Evolutionary conservation across 176 grass and related monocot genomes (phyloP), one percentile per base, ranked within the genome.

Genomic region (Carex cristatella): DNA sequence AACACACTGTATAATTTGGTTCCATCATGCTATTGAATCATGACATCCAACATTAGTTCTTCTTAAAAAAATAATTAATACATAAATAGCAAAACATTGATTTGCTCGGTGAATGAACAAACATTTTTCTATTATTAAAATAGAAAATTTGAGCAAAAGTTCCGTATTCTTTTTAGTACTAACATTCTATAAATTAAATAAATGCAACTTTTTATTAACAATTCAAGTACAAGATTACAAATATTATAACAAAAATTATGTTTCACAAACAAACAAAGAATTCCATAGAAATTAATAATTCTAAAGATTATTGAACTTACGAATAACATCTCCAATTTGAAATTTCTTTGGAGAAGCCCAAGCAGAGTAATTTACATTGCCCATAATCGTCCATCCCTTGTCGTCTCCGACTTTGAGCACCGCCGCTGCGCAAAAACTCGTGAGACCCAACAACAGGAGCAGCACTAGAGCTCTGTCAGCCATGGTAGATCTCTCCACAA

Each of bases 331-430:
- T 31, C 92, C 94, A 19, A 86, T 40, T 57, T 31, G 11, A 84
- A 97, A 90, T 4, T 10, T 85, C 69, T 92, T 85, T 14, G 84
- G 86, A 40, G 48, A 23, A 64, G 87, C 85, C 94, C 94, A 97
- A 61, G 86, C 86, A 44, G 84, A 74, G 83, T 97, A 97, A 69
- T 94, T 92, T 42, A 89, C 18, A 81, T 89, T 94, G 86, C 88
- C 90, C 7, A 90, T 68, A 77, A 94, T 92, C 2, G 94, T 97
- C 94, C 94, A 97, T 72, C 94, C 94, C 7, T 86, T 79, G 61
- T 49, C 16, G 63, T 90, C 91, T 53, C 94, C 94, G n/a, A 92
- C 94, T 80, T 88, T 85, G 82, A 91, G 93, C 38, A 89, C n/a
- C 2, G 48, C 84, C 28, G 88, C 94, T 48, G 90, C 82, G 71